phyloP scores from a whole-genome alignment of 768 basidiomycete genomes.

The Candolleomyces eurysporus region DNA sequence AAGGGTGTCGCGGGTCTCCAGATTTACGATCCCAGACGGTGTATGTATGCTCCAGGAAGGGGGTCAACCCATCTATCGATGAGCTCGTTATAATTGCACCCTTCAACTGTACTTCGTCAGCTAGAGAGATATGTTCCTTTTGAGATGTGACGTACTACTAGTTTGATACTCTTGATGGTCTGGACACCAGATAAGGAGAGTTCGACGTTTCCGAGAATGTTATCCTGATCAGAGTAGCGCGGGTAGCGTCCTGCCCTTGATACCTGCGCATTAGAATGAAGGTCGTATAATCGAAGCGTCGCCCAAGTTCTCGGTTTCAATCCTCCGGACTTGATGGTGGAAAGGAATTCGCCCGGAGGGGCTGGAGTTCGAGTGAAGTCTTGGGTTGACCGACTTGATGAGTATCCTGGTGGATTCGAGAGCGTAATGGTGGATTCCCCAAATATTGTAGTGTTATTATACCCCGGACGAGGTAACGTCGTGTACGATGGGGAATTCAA shows the following conservation, averaged over 20 bases:
- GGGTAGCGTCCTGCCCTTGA: background rate
- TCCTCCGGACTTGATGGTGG: background rate
- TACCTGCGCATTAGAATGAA: background rate
- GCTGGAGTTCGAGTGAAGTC: background rate
- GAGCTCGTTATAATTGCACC: slow-evolving; percentile 2
- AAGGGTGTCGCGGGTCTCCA: background rate
- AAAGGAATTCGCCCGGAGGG: background rate
- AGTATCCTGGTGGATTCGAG: background rate
- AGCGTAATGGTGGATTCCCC: background rate
- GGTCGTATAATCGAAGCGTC: background rate
- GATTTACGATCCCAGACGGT: slow-evolving; percentile 5
- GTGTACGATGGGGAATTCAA: background rate
- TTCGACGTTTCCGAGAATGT: slow-evolving; percentile 1
- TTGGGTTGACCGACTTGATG: background rate
- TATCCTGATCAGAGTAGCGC: background rate
- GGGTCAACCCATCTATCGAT: background rate
- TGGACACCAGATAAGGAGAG: background rate
- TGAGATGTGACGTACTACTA: background rate
- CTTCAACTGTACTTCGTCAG: background rate
- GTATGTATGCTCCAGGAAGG: background rate
- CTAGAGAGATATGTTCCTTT: background rate
- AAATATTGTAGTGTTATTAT: background rate
- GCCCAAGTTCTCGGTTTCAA: background rate
- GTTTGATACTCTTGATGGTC: slow-evolving; percentile 1
- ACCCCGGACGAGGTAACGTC: background rate